Base-by-base conservation (phyloP, 2,329 filamentous ascomycete genomes). In the Mycocentrospora acerina region DNA sequence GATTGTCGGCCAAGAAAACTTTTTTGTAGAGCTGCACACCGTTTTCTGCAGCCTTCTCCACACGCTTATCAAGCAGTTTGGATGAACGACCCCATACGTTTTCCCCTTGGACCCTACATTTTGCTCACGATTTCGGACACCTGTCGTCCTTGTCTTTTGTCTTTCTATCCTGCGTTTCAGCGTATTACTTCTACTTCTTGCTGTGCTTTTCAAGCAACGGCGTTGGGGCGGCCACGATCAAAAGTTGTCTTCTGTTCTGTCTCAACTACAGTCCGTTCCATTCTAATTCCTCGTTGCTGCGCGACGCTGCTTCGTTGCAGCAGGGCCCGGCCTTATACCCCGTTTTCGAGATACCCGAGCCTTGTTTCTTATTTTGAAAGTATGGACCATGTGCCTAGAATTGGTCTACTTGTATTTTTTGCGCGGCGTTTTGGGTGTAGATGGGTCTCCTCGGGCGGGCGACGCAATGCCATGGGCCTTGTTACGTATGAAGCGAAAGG, bases 11-110 rank as follows among this genome's bases (percentile, higher is more conserved):
- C 75, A 78, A 39, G 76, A 78, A 41, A 73, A 75, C 59, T 76
- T 81, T 48, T 81, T 81, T 50, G 73, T 78, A 9, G 74, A 79
- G 46, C 60, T 81, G 7, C 78, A 81, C 56, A 72, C 71, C 22
- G 67, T 75, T 37, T 81, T 81, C 57, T 65, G 60, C 49, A 49
- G 56, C 39, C 55, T 70, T 13, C 53, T 70, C 16, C 59, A 66
- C 39, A 56, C 53, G 11, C 60, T 69, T 15, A 67, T 68, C 48
- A 66, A 66, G 48, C 64, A 69, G 29, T 68, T 64, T 33, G 65
- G 66, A 33, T 60, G 49, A 52, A 30, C 24, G 18, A 29, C 29
- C 35, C 11, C 11, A 48, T 42, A 45, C 39, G 40, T 52, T 48
- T 42, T 37, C 22, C 34, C 31, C 32, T 40, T 40, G 38, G 28